Conservation (phyloP, 2,329 filamentous ascomycete species). For the Fusarium drepaniforme region DNA sequence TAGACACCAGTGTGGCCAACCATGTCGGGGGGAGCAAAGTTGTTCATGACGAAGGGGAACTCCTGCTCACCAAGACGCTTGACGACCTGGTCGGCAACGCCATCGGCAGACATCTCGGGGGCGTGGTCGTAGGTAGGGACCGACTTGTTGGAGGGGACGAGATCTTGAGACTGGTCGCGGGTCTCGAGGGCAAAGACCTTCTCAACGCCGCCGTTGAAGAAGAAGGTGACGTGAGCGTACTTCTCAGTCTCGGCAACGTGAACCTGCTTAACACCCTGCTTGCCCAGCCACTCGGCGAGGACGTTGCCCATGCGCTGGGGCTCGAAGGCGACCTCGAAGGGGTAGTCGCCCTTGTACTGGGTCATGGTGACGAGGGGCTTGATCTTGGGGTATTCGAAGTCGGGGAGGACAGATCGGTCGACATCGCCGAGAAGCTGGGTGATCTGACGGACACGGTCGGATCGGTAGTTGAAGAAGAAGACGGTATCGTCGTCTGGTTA, state of each 20-base stretch:
- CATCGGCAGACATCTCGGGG: constrained; percentile 95
- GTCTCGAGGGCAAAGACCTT: constrained; percentile 94
- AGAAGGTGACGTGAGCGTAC: constrained; percentile 99
- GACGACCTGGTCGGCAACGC: constrained; percentile 88
- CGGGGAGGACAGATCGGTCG: constrained; percentile 89
- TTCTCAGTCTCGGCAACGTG: constrained; percentile 99
- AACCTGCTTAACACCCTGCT: constrained; percentile 90
- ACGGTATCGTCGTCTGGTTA: constrained; percentile 86
- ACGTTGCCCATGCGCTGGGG: constrained; percentile 98
- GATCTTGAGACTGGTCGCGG: constrained; percentile 83
- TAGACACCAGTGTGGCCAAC: constrained; percentile 99
- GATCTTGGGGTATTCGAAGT: constrained; percentile 95
- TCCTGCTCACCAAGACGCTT: constrained; percentile 88
- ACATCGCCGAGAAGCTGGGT: constrained; percentile 93
- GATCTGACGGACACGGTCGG: constrained; percentile 95
- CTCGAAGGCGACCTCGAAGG: constrained; percentile 91
- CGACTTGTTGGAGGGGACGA: constrained; percentile 87
- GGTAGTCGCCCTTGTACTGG: constrained; percentile 95
- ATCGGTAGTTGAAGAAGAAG: constrained; percentile 99
- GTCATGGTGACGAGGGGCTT: constrained; percentile 93
- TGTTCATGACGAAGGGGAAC: constrained; percentile 99
- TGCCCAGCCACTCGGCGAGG: constrained; percentile 95
- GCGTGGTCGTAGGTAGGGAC: constrained; percentile 96
- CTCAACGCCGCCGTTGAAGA: constrained; percentile 99
- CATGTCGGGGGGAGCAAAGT: constrained; percentile 99